Conservation (phyloP, 768 basidiomycete species). For the Butyriboletus loyo region DNA sequence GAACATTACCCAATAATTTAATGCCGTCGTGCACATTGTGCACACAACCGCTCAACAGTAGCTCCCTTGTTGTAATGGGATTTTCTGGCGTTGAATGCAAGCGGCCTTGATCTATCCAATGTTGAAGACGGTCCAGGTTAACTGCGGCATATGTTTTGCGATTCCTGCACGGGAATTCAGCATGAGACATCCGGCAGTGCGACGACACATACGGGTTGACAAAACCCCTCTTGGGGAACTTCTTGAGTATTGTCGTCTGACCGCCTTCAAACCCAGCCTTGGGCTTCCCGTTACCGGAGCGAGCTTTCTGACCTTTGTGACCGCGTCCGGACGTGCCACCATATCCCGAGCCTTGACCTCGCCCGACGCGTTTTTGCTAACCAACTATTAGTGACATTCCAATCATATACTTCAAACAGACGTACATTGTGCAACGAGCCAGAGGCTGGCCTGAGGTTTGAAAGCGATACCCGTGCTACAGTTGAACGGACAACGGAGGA, state of each 20-base stretch:
- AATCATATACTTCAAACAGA: neutral
- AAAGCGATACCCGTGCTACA: slow-evolving; percentile 51
- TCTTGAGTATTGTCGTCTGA: slow-evolving; percentile 88
- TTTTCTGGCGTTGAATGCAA: slow-evolving; percentile 71
- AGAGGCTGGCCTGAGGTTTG: slow-evolving; percentile 67
- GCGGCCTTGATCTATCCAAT: slow-evolving; percentile 87
- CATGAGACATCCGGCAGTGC: neutral
- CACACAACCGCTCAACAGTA: slow-evolving; percentile 83
- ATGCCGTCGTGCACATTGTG: slow-evolving; percentile 89
- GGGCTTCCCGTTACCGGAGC: slow-evolving; percentile 82
- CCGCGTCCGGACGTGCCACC: slow-evolving; percentile 94
- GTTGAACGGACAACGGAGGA: slow-evolving; percentile 34
- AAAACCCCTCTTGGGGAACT: slow-evolving; percentile 93
- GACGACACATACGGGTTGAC: slow-evolving; percentile 72
- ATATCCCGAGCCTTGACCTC: slow-evolving; percentile 88
- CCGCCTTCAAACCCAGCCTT: slow-evolving; percentile 92
- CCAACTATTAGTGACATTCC: slow-evolving; percentile 7
- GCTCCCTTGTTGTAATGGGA: slow-evolving; percentile 84
- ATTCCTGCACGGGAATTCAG: slow-evolving; percentile 47
- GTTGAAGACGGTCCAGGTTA: slow-evolving; percentile 83
- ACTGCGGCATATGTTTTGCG: slow-evolving; percentile 76
- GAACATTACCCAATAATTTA: slow-evolving; percentile 83
- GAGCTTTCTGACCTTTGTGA: slow-evolving; percentile 93
- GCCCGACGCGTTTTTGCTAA: slow-evolving; percentile 91
- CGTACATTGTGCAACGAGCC: slow-evolving; percentile 68